A percentile compares a stretch with the other conserved stretches of the same genome.
Evolutionary conservation across 1,139 yeast genomes (phyloP).

Genomic region (Yamadazyma membranifaciens): DNA sequence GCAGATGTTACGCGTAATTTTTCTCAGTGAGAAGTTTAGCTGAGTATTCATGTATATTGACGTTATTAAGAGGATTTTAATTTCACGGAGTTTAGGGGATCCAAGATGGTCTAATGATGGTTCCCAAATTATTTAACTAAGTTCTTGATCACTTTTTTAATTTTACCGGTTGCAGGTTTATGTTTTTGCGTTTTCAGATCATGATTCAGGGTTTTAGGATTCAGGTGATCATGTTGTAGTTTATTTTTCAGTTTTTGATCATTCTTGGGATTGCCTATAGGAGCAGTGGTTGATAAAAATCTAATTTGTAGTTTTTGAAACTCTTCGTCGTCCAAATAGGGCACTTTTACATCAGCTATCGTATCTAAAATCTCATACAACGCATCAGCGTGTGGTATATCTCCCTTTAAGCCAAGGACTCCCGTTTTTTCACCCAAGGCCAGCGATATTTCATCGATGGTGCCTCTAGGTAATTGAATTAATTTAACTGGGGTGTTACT

Average conservation of each 20-base stretch:
- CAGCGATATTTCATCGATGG: constrained; percentile 35
- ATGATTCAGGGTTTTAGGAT: background rate
- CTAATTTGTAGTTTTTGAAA: constrained; percentile 36
- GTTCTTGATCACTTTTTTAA: no score
- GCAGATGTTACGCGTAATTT: background rate
- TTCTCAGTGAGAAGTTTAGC: background rate
- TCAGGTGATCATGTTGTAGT: constrained; percentile 6
- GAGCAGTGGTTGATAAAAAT: constrained; percentile 41
- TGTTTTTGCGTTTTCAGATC: no score
- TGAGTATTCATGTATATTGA: no score
- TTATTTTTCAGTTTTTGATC: background rate
- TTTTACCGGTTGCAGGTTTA: no score
- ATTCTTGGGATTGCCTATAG: constrained; percentile 27
- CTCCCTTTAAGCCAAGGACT: constrained; percentile 26
- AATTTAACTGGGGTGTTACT: constrained; percentile 35
- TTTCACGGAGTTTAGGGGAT: background rate
- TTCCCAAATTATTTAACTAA: no score
- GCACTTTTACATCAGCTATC: constrained; percentile 39
- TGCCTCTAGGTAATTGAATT: constrained; percentile 52
- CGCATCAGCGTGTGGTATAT: constrained; percentile 24
- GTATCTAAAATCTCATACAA: constrained; percentile 30
- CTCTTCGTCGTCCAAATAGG: constrained; percentile 36
- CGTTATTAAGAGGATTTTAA: no score
- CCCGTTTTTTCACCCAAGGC: constrained; percentile 25
- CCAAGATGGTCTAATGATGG: no score